phyloP scores from a whole-genome alignment of 1,284 basidiomycete genomes.

The Leccinum variabile region DNA sequence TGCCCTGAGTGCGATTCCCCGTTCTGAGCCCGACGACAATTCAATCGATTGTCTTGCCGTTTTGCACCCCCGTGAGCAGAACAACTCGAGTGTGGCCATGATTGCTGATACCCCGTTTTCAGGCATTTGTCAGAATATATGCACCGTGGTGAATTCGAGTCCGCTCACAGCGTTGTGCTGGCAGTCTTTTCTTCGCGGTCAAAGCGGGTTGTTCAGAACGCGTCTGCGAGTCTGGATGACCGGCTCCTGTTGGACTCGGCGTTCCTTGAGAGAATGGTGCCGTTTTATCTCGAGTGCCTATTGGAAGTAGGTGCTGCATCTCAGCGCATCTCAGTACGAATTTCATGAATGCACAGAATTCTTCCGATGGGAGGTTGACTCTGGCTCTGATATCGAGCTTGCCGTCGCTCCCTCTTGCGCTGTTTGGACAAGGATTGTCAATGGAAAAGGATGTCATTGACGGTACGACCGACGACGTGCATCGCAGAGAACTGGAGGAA shows the following conservation, averaged over 20 bases:
- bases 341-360: slow-evolving; percentile 51
- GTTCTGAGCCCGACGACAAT: slow-evolving; percentile 51
- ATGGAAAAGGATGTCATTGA: slow-evolving; percentile 44
- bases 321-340: neutral
- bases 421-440: slow-evolving; percentile 55
- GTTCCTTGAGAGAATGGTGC: slow-evolving; percentile 57
- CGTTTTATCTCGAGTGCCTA: slow-evolving; percentile 65
- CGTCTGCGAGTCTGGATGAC: slow-evolving; percentile 9
- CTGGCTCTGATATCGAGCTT: slow-evolving; percentile 59
- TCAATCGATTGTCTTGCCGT: slow-evolving; percentile 49
- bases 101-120: slow-evolving; percentile 1
- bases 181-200: slow-evolving; percentile 64
- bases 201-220: slow-evolving; percentile 32
- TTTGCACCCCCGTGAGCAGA: slow-evolving; percentile 60
- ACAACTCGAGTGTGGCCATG: neutral
- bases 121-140: slow-evolving; percentile 57
- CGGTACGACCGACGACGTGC: slow-evolving; percentile 9
- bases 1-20: slow-evolving; percentile 61
- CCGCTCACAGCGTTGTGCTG: slow-evolving; percentile 72
- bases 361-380: slow-evolving; percentile 55
- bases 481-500: slow-evolving; percentile 49
- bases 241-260: slow-evolving; percentile 19
- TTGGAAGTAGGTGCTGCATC: slow-evolving; percentile 49
- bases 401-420: slow-evolving; percentile 52
- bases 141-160: slow-evolving; percentile 70